A percentile compares a stretch with the other conserved stretches of the same genome.
These are phyloP conservation scores for Sphaerulina vaccinii DNA, from an alignment of 2,329 filamentous ascomycete genomes.

Conservation along the genomic window DNA sequence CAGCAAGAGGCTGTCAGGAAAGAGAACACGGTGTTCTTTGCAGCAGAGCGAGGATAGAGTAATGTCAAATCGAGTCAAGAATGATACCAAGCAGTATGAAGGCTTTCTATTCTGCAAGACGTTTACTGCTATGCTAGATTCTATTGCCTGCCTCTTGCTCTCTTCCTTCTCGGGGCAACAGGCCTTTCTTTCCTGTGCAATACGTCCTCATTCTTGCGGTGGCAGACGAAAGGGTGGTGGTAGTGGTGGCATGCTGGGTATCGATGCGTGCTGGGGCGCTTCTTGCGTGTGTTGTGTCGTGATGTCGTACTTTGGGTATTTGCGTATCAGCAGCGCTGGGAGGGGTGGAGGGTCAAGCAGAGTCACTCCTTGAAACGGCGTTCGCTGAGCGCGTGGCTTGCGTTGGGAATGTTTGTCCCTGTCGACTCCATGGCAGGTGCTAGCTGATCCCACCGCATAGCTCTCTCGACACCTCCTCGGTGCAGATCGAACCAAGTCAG, in stretches of 20 bases:
- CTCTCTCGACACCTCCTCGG: too few relatives aligned
- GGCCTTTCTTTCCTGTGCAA: constrained; percentile 1
- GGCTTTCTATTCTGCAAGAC: neutral
- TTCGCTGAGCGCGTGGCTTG: neutral
- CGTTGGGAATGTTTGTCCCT: neutral
- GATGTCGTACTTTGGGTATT: constrained; percentile 8
- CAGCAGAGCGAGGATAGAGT: neutral
- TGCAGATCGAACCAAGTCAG: too few relatives aligned
- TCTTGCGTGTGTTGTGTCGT: constrained; percentile 12
- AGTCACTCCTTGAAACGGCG: neutral
- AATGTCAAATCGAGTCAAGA: neutral
- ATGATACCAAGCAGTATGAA: neutral
- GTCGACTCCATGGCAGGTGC: too few relatives aligned
- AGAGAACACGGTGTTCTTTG: too few relatives aligned
- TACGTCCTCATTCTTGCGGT: constrained; percentile 8
- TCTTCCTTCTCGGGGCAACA: constrained; percentile 6
- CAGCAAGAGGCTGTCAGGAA: too few relatives aligned
- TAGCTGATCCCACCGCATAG: too few relatives aligned
- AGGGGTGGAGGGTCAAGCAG: neutral
- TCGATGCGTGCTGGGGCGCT: constrained; percentile 7
- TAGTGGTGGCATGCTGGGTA: constrained; percentile 10
- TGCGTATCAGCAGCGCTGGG: neutral
- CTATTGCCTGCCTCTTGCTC: constrained; percentile 9
- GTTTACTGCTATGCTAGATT: constrained; percentile 8
- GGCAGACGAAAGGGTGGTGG: constrained; percentile 14